Percentiles rank a stretch among this genome's conserved stretches.
These are phyloP conservation scores for Magnolia sinica DNA, from an alignment of 164 flowering plant species.

Conservation along the genomic window DNA sequence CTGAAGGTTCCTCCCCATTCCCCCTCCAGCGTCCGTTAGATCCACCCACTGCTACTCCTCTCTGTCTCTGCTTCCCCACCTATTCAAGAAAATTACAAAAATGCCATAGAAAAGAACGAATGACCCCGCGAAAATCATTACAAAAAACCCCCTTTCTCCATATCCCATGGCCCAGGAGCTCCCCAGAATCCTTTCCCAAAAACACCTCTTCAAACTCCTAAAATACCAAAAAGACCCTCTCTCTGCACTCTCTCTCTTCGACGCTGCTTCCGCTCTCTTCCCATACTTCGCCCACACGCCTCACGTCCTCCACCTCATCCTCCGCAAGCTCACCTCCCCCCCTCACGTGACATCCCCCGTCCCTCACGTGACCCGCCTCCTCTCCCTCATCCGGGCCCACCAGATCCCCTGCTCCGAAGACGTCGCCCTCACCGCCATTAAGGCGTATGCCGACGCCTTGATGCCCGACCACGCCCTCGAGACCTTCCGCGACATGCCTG, in stretches of 20 bases:
- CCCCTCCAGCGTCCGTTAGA: background rate
- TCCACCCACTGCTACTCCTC: background rate
- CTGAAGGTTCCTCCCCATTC: background rate
- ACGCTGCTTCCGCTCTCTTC: constrained; percentile 39
- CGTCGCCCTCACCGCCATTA: constrained; percentile 52
- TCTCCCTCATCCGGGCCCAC: constrained; percentile 45
- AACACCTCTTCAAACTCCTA: constrained; percentile 52
- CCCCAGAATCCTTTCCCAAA: constrained; percentile 42
- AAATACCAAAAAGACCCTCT: constrained; percentile 47
- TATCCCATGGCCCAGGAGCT: constrained; percentile 18
- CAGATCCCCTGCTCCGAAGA: constrained; percentile 63
- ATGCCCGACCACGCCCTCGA: constrained; percentile 59
- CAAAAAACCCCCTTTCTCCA: background rate
- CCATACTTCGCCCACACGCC: constrained; percentile 44
- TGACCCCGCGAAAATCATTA: background rate
- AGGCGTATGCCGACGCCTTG: constrained; percentile 43
- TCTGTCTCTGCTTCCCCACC: no score
- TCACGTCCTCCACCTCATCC: constrained; percentile 52
- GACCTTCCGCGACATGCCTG: constrained; percentile 50
- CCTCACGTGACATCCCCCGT: constrained; percentile 22
- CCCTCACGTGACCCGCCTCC: constrained; percentile 39
- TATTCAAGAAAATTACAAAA: no score
- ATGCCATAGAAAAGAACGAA: no score
- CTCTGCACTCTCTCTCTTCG: constrained; percentile 63
- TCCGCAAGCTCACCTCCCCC: constrained; percentile 43